A percentile compares a stretch with the other conserved stretches of the same genome.
Evolutionary conservation across 768 basidiomycete genomes (phyloP).

Genomic region (Amanita fuliginea): DNA sequence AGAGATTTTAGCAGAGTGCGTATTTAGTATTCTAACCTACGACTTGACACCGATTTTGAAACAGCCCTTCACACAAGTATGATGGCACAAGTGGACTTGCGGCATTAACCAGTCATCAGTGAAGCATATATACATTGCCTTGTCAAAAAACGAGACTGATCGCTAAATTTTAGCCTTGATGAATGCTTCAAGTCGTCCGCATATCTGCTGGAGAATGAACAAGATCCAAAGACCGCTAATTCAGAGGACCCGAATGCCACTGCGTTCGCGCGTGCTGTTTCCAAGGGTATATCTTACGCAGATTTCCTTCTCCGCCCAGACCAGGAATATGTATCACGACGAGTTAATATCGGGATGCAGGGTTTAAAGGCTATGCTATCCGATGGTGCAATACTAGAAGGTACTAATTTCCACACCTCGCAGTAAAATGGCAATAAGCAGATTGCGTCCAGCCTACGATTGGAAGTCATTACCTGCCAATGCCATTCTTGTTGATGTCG

Average conservation of each 20-base stretch:
- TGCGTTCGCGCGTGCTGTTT: conserved; percentile 12
- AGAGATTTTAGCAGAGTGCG: conserved; percentile 1
- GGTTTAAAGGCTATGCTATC: conserved; percentile 12
- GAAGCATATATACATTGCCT: neutral
- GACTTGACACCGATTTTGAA: neutral
- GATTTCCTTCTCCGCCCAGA: conserved; percentile 13
- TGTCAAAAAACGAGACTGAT: neutral
- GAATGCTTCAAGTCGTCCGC: conserved; percentile 15
- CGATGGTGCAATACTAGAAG: conserved; percentile 10
- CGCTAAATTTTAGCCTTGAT: conserved; percentile 10
- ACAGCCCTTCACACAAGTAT: conserved; percentile 18
- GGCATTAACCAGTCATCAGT: conserved; percentile 17
- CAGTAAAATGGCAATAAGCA: neutral
- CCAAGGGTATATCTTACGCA: conserved; percentile 9
- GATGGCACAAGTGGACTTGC: conserved; percentile 16
- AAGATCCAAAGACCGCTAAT: conserved; percentile 11
- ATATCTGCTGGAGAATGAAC: conserved; percentile 15
- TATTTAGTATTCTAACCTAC: neutral
- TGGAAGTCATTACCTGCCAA: conserved; percentile 15
- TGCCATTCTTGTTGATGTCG: conserved; percentile 20
- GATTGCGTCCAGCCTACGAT: conserved; percentile 11
- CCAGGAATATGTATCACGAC: conserved; percentile 15
- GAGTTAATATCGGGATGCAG: conserved; percentile 17
- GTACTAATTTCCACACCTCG: conserved; percentile 6
- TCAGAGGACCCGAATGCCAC: conserved; percentile 12